Base-by-base conservation (phyloP, 2,329 filamentous ascomycete genomes). In the Alternaria viburni region DNA sequence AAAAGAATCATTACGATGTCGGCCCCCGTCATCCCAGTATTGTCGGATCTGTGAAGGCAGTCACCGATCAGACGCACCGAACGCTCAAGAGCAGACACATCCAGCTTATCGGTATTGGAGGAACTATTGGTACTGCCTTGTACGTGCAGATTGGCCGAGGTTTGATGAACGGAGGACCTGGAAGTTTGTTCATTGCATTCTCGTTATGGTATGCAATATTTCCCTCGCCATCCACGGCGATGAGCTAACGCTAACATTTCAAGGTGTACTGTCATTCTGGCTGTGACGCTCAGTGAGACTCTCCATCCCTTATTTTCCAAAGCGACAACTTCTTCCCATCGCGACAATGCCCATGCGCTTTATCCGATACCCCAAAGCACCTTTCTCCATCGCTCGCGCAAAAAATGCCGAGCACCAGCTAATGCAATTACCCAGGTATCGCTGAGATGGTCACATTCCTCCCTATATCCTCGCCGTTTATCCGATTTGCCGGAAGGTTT, bases 371-470 rank as follows among this genome's bases (percentile, higher is more conserved):
- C 68, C 72, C 68, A 68, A 61, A 60, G 61, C 61, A 62, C 54
- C 57, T 59, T 26, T n/a, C 8, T 13, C 17, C 19, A 17, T 28
- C 19, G 28, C 26, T 26, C 15, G 17, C 54, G 21, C 54, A 44
- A 43, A 21, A 1, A 57, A 67, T 58, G 46, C 56, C 44, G 58
- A 63, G 52, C 17, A 43, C 41, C 57, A 58, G 68, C 73, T 74
- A 71, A 77, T 64, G 32, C 12, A 28, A 25, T 47, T 19, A 28
- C 36, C 13, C 66, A 81, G 79, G 81, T 74, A 87, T 91, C 81
- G 89, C 90, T 12, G 91, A 93, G 76, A 92, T 93, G 90, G 90
- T 92, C 8, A 91, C 90, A 0, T 92, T 91, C 67, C 82, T 92
- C 3, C 91, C 91, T 8, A 91, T 93, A 57, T 92, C 90, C 0